Evolutionary conservation across 179 eudicot species (phyloP).

Genomic region (Beta macrorhiza): DNA sequence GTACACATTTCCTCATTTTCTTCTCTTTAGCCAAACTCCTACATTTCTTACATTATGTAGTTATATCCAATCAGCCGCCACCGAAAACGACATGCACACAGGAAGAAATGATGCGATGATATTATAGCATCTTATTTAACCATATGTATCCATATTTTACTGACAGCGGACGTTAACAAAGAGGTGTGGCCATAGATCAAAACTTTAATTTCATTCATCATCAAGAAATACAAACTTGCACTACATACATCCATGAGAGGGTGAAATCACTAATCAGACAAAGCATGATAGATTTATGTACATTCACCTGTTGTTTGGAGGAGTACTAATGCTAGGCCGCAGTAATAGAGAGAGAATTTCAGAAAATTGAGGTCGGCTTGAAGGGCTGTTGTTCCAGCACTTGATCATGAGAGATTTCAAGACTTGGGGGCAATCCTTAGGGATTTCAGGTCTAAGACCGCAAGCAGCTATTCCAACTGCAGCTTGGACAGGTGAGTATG

Average conservation of each 20-base stretch:
- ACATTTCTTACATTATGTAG: slow-evolving; percentile 13
- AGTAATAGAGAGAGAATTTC: slow-evolving; percentile 59
- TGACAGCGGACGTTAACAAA: neutral
- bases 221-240: slow-evolving; percentile 15
- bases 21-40: slow-evolving; percentile 12
- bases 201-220: slow-evolving; percentile 26
- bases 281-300: neutral
- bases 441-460: slow-evolving; percentile 95
- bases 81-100: neutral
- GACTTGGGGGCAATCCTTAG: slow-evolving; percentile 80
- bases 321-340: slow-evolving; percentile 36
- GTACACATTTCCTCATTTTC: slow-evolving; percentile 24
- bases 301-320: slow-evolving; percentile 39
- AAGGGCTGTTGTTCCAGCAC: slow-evolving; percentile 86
- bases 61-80: slow-evolving; percentile 17
- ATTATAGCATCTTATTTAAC: neutral
- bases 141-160: neutral
- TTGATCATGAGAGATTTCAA: slow-evolving; percentile 65
- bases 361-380: slow-evolving; percentile 78
- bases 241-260: slow-evolving; percentile 18
- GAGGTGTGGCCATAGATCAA: neutral
- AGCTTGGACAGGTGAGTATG: slow-evolving; percentile 93
- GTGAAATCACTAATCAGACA: neutral
- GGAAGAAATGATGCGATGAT: neutral
- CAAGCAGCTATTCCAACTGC: slow-evolving; percentile 98